Evolutionary conservation across 106 monocot genomes (phyloP).

Genomic region (Apostasia ramifera): DNA sequence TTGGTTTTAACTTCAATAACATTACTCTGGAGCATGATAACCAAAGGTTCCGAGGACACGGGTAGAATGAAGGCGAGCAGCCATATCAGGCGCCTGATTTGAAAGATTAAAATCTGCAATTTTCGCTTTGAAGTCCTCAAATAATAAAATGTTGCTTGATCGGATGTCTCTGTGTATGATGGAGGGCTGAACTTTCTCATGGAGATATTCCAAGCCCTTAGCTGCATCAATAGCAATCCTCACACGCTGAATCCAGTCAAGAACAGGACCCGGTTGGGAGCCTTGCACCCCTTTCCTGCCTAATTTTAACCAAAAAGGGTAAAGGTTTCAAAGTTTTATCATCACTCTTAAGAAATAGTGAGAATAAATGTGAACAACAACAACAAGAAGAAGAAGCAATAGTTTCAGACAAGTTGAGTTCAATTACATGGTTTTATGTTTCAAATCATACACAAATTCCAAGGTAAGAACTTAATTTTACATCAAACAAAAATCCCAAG

Average conservation of each 20-base stretch:
- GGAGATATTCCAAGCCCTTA: conserved; percentile 87
- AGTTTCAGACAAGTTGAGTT: too few relatives aligned
- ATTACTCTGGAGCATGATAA: conserved; percentile 95
- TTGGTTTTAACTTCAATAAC: neutral
- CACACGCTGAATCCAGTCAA: conserved; percentile 87
- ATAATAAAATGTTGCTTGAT: conserved; percentile 91
- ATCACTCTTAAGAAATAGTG: too few relatives aligned
- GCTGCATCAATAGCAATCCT: conserved; percentile 94
- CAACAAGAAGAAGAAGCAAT: too few relatives aligned
- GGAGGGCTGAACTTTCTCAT: conserved; percentile 86
- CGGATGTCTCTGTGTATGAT: conserved; percentile 85
- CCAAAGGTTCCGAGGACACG: conserved; percentile 94
- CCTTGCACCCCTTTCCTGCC: conserved; percentile 97
- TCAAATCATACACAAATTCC: too few relatives aligned
- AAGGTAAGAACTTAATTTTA: too few relatives aligned
- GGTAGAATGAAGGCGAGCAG: conserved; percentile 94
- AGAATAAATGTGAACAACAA: too few relatives aligned
- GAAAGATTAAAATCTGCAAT: conserved; percentile 94
- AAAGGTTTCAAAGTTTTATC: too few relatives aligned
- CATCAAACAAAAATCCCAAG: too few relatives aligned
- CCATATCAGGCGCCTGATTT: conserved; percentile 96
- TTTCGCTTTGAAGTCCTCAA: conserved; percentile 88
- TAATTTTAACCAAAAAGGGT: conserved; percentile 3
- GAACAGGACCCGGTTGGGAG: conserved; percentile 84
- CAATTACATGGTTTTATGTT: too few relatives aligned